Conservation (phyloP, 208 protist species). For the Borovskyia barvae region DNA sequence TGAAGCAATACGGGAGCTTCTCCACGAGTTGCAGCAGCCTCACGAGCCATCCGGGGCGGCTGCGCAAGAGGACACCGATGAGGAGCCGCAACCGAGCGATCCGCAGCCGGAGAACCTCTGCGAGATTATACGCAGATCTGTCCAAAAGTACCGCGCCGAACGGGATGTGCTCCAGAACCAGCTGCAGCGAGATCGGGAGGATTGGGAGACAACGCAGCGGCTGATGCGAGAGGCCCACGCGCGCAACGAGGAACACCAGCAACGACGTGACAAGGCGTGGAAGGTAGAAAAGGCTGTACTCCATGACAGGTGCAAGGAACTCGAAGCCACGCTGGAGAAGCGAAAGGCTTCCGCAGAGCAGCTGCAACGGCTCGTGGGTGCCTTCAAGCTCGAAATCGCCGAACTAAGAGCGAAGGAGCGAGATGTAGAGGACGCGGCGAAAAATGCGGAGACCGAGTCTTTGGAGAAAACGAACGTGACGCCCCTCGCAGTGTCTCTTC, state of each 20-base stretch:
- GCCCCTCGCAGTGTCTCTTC: too few relatives aligned
- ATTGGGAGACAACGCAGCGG: not conserved
- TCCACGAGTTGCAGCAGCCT: too few relatives aligned
- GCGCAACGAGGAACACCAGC: not conserved
- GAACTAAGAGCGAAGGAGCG: conserved; percentile 2
- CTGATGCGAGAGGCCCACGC: not conserved
- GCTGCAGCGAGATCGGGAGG: conserved; percentile 1
- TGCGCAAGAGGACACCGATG: not conserved
- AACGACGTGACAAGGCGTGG: conserved; percentile 6
- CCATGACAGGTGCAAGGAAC: conserved; percentile 13
- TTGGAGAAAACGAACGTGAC: conserved; percentile 7
- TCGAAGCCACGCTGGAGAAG: conserved; percentile 19
- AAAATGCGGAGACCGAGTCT: conserved; percentile 7
- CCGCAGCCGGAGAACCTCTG: too few relatives aligned
- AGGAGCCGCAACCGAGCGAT: not conserved
- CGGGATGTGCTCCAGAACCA: not conserved
- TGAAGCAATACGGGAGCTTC: too few relatives aligned
- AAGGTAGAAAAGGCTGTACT: conserved; percentile 19
- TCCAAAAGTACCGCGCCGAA: not conserved
- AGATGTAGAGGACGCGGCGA: conserved; percentile 2
- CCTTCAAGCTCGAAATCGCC: conserved; percentile 11
- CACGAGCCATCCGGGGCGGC: too few relatives aligned
- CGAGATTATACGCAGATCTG: too few relatives aligned
- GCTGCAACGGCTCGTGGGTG: conserved; percentile 23
- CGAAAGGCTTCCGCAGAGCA: conserved; percentile 9